Percentiles rank a stretch among this genome's conserved stretches.
Conservation (phyloP, 805 yeast genomes). For the Candida nanaspora region DNA sequence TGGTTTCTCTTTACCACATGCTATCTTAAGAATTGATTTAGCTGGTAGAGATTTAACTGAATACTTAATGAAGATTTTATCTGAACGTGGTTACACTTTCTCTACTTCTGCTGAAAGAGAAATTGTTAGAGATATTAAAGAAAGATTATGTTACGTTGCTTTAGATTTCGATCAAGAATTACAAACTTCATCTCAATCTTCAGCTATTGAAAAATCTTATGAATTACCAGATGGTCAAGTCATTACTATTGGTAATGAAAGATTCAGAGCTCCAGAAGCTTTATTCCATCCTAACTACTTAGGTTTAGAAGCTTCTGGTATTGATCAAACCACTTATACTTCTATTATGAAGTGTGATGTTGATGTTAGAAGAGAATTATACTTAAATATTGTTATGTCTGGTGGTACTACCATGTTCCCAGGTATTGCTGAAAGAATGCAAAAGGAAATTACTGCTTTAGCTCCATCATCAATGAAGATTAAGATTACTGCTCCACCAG, state of each 20-base stretch:
- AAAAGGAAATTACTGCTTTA: conserved; percentile 98
- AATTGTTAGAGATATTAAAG: conserved; percentile 91
- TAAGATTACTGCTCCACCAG: conserved; percentile 98
- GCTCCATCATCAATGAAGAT: conserved; percentile 99
- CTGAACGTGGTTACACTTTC: conserved; percentile 99
- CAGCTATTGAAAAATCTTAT: conserved; percentile 96
- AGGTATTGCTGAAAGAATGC: conserved; percentile 99
- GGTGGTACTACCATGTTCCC: conserved; percentile 99
- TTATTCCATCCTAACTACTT: conserved; percentile 96
- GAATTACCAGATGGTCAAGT: conserved; percentile 99
- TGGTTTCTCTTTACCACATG: conserved; percentile 99
- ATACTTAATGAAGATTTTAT: conserved; percentile 95
- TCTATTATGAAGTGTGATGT: conserved; percentile 98
- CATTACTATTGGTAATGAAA: conserved; percentile 98
- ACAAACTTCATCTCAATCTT: conserved; percentile 98
- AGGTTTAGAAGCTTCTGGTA: conserved; percentile 93
- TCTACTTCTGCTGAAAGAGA: conserved; percentile 99
- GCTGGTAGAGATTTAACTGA: conserved; percentile 99
- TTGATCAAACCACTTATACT: conserved; percentile 94
- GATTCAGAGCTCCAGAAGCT: conserved; percentile 99
- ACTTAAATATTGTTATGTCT: conserved; percentile 98
- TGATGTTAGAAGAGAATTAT: conserved; percentile 97
- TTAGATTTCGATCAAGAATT: conserved; percentile 98
- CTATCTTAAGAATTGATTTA: conserved; percentile 96
- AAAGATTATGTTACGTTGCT: conserved; percentile 98